Base-by-base conservation (phyloP, 148 eudicot species). In the Silene uniflora region DNA sequence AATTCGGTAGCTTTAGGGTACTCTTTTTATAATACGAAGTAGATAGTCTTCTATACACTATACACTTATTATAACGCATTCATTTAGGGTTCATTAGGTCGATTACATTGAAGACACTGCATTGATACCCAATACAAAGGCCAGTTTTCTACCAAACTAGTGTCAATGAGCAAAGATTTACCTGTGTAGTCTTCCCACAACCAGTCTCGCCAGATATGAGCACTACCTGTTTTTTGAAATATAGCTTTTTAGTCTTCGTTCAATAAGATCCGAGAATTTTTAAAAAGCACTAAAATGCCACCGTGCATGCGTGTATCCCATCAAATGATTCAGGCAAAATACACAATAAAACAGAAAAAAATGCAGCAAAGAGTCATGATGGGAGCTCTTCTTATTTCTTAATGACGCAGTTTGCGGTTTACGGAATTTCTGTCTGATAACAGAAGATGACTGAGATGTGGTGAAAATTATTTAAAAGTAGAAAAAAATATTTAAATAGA, bases 161-260 rank as follows among this genome's bases (percentile, higher is more conserved):
- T 52, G 42, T 54, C 14, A 66, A 42, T 10, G 75, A 22, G 65
- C 65, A 61, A 75, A 73, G 58, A 3, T 16, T 7, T 80, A 92
- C 98, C 97, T 95, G 98, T 54, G 98, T 95, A 69, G 98, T 95
- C 81, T 95, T 95, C 69, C 98, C 98, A 73, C 98, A 95, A 24
- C 98, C 98, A 80, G 98, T 95, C 91, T 89, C 97, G 70, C 98
- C 98, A 82, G 92, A 87, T 83, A 95, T 87, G 64, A 95, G 96
- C 72, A 95, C 96, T 14, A 95, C 97, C 98, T 95, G 91, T 71
- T 75, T 74, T 74, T 60, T 47, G 71, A 59, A 66, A 7, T 17
- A 17, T 49, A 78, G 69, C 78, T 67, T 70, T 62, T 68, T 39
- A 73, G 58, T 27, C 56, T 24, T 46, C 24, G 4, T 70, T 25